These are phyloP conservation scores for Xylaria sp. DNA, from an alignment of 2,329 filamentous ascomycete genomes.

Conservation along the genomic window DNA sequence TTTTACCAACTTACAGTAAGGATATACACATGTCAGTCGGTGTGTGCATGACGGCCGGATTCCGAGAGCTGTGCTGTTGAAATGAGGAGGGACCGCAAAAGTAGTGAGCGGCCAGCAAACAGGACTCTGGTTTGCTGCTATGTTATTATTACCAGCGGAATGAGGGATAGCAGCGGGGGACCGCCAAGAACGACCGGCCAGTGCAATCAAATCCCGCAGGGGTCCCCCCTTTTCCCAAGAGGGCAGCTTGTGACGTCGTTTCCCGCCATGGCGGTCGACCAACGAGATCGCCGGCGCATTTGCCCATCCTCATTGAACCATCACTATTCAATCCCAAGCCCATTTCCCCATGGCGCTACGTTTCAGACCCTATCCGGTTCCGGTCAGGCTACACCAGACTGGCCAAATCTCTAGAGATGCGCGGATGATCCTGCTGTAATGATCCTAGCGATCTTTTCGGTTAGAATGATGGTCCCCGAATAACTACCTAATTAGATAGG, in stretches of 20 bases:
- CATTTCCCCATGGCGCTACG: constrained; percentile 35
- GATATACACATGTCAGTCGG: background rate
- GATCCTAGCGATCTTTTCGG: constrained; percentile 38
- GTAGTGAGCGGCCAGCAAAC: constrained; percentile 26
- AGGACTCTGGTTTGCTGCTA: constrained; percentile 31
- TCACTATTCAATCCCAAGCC: constrained; percentile 15
- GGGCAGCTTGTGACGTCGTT: constrained; percentile 46
- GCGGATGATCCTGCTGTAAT: constrained; percentile 36
- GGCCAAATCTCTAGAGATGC: constrained; percentile 17
- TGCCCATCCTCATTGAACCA: constrained; percentile 36
- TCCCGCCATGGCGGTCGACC: constrained; percentile 34
- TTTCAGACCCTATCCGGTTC: constrained; percentile 41
- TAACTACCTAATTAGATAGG: constrained; percentile 3
- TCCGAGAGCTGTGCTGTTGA: constrained; percentile 27
- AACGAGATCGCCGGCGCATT: constrained; percentile 36
- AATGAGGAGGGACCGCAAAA: constrained; percentile 44
- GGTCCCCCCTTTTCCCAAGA: constrained; percentile 22
- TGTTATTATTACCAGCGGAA: constrained; percentile 10
- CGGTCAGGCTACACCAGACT: constrained; percentile 1
- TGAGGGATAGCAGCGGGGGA: constrained; percentile 19
- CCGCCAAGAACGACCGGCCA: constrained; percentile 34
- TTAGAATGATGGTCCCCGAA: constrained; percentile 18
- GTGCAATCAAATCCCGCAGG: constrained; percentile 39
- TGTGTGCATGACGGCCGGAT: constrained; percentile 13
- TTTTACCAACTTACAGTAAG: background rate